Evolutionary conservation across 192 early-diverging fungal species (phyloP).

Genomic region (Chytriomyces hyalinus): DNA sequence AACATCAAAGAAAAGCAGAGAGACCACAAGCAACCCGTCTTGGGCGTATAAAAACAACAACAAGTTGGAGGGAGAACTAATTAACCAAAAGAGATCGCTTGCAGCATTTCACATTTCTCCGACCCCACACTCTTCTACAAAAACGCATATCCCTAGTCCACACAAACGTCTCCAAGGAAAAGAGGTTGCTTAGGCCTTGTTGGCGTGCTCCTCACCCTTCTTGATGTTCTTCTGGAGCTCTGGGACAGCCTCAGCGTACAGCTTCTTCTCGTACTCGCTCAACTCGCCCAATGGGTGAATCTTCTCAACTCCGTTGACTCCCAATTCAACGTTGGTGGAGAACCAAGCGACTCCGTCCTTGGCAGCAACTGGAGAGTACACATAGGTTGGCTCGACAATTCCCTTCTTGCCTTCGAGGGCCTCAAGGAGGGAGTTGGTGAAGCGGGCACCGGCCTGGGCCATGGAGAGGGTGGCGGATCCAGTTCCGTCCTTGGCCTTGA

Average conservation of each 20-base stretch:
- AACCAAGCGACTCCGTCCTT: conserved; percentile 67
- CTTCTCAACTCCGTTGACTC: conserved; percentile 78
- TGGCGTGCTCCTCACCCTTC: conserved; percentile 86
- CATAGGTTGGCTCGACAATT: conserved; percentile 88
- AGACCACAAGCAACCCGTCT: too few relatives aligned
- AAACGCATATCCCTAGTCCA: too few relatives aligned
- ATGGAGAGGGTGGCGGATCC: conserved; percentile 71
- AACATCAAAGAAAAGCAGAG: too few relatives aligned
- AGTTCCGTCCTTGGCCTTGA: conserved; percentile 96
- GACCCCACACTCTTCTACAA: too few relatives aligned
- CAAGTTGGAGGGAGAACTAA: too few relatives aligned
- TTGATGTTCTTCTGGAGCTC: conserved; percentile 88
- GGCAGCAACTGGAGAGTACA: conserved; percentile 69
- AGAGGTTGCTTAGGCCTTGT: conserved; percentile 39
- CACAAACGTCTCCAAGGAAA: too few relatives aligned
- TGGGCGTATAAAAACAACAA: too few relatives aligned
- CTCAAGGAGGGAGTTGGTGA: conserved; percentile 85
- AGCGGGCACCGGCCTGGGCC: conserved; percentile 77
- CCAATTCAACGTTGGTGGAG: conserved; percentile 67
- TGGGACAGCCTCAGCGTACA: conserved; percentile 74
- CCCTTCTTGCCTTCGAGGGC: conserved; percentile 81
- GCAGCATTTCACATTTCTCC: too few relatives aligned
- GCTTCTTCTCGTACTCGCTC: conserved; percentile 79
- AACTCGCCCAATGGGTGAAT: conserved; percentile 81
- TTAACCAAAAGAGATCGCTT: too few relatives aligned